These are phyloP conservation scores for Monosporascus ibericus DNA, from an alignment of 2,329 filamentous ascomycete species.

Conservation along the genomic window DNA sequence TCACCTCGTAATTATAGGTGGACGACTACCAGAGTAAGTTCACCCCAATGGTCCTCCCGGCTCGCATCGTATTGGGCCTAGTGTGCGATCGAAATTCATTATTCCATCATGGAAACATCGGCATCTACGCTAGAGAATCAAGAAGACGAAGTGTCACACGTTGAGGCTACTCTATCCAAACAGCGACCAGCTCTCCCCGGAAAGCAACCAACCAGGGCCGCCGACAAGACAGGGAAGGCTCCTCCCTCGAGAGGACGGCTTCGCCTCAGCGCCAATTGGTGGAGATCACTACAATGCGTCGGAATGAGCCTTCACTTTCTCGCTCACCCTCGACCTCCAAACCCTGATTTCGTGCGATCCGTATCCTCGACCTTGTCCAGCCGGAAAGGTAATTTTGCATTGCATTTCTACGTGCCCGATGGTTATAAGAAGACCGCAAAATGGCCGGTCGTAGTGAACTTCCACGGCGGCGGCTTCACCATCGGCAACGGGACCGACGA, in stretches of 20 bases:
- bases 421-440: conserved; percentile 26
- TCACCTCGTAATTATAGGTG: too few species aligned
- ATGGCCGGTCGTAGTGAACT: conserved; percentile 55
- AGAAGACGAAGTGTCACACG: not conserved
- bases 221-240: conserved; percentile 16
- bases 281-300: conserved; percentile 61
- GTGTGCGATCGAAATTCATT: not conserved
- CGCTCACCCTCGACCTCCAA: conserved; percentile 53
- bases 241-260: conserved; percentile 51
- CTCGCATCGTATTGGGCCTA: not conserved
- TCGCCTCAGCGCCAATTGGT: conserved; percentile 56
- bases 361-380: conserved; percentile 40
- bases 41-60: too few species aligned
- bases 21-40: too few species aligned
- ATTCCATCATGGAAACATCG: not conserved
- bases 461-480: conserved; percentile 63
- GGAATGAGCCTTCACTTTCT: conserved; percentile 64
- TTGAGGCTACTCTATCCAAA: not conserved
- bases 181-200: conserved; percentile 6
- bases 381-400: conserved; percentile 26
- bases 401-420: conserved; percentile 37
- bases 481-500: conserved; percentile 59
- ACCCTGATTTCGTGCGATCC: conserved; percentile 51
- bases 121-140: not conserved
- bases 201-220: conserved; percentile 15